These are phyloP conservation scores for Biancaea sappan DNA, from an alignment of 306 rosid genomes.

Conservation along the genomic window DNA sequence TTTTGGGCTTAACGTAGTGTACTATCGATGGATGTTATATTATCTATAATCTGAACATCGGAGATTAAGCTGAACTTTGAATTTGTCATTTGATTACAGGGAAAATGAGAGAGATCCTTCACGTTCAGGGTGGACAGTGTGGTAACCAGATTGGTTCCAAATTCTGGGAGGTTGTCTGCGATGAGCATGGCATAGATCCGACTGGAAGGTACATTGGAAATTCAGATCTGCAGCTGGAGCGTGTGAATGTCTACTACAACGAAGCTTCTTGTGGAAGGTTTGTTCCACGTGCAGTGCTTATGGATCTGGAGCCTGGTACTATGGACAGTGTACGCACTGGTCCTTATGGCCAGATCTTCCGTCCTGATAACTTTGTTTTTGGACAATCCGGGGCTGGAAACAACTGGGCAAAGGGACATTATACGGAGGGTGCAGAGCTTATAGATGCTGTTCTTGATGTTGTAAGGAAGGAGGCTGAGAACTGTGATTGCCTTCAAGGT, in stretches of 20 bases:
- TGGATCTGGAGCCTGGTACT: constrained; percentile 65
- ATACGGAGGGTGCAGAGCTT: constrained; percentile 64
- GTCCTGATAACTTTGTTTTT: constrained; percentile 62
- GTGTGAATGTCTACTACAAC: constrained; percentile 59
- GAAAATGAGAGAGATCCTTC: constrained; percentile 67
- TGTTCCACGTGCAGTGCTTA: constrained; percentile 65
- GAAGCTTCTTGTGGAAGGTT: constrained; percentile 66
- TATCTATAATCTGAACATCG: not conserved
- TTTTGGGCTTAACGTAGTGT: not conserved
- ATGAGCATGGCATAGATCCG: constrained; percentile 67
- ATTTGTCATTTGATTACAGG: constrained; percentile 28
- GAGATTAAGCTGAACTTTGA: constrained; percentile 20
- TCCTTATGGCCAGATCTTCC: constrained; percentile 63
- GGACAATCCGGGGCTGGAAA: constrained; percentile 70
- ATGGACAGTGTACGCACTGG: constrained; percentile 67
- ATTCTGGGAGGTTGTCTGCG: constrained; percentile 70
- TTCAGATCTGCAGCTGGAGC: constrained; percentile 60
- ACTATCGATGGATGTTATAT: not conserved
- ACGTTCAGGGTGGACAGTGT: constrained; percentile 65
- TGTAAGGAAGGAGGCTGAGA: constrained; percentile 63
- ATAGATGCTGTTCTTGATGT: constrained; percentile 63
- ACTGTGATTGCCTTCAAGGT: constrained; percentile 67
- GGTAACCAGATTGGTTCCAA: constrained; percentile 69
- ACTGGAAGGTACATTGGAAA: constrained; percentile 55
- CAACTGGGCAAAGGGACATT: constrained; percentile 68